Conservation (phyloP, 2,329 filamentous ascomycete genomes). For the Fusarium subtropicale region DNA sequence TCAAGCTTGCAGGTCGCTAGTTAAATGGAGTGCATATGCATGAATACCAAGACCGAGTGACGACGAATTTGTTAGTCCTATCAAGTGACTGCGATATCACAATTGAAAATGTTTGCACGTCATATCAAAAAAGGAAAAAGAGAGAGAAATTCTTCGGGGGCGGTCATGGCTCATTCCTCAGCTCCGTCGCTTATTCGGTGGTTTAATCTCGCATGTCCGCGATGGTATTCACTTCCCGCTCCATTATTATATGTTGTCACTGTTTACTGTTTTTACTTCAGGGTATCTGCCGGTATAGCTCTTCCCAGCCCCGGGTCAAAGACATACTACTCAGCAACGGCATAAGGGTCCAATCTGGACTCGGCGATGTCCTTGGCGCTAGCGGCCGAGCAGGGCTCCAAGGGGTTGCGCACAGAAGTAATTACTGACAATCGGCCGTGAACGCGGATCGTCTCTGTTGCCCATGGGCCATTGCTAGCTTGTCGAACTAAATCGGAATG, state of each 20-base stretch:
- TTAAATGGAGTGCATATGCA: background rate
- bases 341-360: conserved; percentile 16
- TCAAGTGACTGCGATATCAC: background rate
- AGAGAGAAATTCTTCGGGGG: conserved; percentile 2
- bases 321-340: conserved; percentile 4
- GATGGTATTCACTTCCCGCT: conserved; percentile 11
- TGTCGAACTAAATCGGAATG: conserved; percentile 8
- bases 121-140: background rate
- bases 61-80: background rate
- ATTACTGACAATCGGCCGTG: background rate
- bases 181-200: conserved; percentile 22
- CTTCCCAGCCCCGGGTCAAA: background rate
- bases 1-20: background rate
- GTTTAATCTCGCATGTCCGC: conserved; percentile 33
- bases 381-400: conserved; percentile 17
- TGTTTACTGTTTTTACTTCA: conserved; percentile 7
- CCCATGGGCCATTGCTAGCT: background rate
- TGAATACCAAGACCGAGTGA: background rate
- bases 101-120: background rate
- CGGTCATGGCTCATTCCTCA: conserved; percentile 26
- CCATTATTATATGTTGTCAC: conserved; percentile 8
- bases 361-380: conserved; percentile 33
- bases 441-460: conserved; percentile 3
- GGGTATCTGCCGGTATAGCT: conserved; percentile 9
- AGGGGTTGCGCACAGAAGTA: background rate